These are phyloP conservation scores for Naematelia aurantialba DNA, from an alignment of 768 basidiomycete species.

Conservation along the genomic window DNA sequence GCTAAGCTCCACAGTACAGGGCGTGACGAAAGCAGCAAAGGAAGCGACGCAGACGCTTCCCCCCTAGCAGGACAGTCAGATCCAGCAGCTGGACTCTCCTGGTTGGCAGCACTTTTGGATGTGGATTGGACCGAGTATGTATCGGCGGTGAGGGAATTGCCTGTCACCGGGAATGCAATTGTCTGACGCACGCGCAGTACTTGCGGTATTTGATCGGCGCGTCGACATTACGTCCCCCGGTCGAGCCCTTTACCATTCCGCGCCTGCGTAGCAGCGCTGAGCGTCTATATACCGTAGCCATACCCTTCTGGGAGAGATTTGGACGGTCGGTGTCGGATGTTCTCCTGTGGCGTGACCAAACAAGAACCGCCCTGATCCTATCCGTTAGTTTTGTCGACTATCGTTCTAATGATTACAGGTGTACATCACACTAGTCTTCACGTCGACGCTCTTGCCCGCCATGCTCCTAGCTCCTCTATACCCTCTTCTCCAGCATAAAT, in stretches of 20 bases:
- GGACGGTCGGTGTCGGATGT: conserved; percentile 8
- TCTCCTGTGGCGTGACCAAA: conserved; percentile 16
- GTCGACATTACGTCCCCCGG: conserved; percentile 3
- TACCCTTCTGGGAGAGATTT: conserved; percentile 16
- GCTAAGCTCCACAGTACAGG: neutral
- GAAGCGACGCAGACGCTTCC: neutral
- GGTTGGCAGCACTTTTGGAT: neutral
- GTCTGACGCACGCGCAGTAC: conserved; percentile 8
- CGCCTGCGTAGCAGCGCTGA: conserved; percentile 19
- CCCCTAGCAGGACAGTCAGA: neutral
- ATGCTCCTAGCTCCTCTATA: conserved; percentile 14
- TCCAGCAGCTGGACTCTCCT: neutral
- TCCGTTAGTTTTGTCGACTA: conserved; percentile 5
- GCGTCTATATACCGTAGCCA: conserved; percentile 20
- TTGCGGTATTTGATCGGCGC: conserved; percentile 11
- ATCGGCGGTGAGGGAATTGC: conserved; percentile 2
- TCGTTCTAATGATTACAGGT: conserved; percentile 2
- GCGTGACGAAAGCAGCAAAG: neutral
- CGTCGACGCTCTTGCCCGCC: conserved; percentile 17
- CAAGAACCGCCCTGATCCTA: conserved; percentile 3
- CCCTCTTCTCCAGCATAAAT: conserved; percentile 14
- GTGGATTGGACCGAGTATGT: conserved; percentile 9
- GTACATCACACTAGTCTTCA: conserved; percentile 9
- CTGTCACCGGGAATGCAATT: neutral
- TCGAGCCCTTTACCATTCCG: conserved; percentile 22